phyloP scores from a whole-genome alignment of 2,329 filamentous ascomycete genomes.

The Cladosporium austrohemisphaericum region DNA sequence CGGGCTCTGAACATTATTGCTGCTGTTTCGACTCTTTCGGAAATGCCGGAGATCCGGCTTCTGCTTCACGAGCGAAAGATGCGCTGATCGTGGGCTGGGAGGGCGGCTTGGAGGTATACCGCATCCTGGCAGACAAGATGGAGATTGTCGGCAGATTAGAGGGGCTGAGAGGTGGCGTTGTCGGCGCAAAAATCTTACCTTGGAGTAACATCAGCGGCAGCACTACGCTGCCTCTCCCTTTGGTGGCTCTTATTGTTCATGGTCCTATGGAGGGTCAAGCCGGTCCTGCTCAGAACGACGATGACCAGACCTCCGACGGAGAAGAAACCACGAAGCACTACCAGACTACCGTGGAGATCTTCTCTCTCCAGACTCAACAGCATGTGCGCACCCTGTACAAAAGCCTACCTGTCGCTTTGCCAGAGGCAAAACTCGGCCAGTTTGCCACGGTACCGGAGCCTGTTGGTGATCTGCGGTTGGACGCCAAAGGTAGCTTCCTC shows the following conservation, averaged over 20 bases:
- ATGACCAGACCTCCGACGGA: conserved; percentile 28
- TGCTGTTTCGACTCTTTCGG: conserved; percentile 74
- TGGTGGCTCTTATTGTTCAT: conserved; percentile 77
- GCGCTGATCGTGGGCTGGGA: conserved; percentile 75
- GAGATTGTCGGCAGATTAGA: conserved; percentile 68
- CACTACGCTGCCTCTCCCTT: conserved; percentile 57
- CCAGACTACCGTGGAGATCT: conserved; percentile 85
- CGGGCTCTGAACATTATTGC: conserved; percentile 60
- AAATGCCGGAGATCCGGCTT: conserved; percentile 45
- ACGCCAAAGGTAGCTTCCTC: conserved; percentile 68
- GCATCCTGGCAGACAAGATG: conserved; percentile 67
- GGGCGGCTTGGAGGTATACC: conserved; percentile 72
- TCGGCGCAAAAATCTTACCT: conserved; percentile 77
- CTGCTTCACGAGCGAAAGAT: conserved; percentile 51
- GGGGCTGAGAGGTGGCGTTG: conserved; percentile 73
- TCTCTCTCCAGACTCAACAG: conserved; percentile 73
- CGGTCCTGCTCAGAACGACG: conserved; percentile 31
- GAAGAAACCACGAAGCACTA: conserved; percentile 55
- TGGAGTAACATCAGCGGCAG: conserved; percentile 57
- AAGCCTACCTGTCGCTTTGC: conserved; percentile 56
- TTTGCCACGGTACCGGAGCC: conserved; percentile 52
- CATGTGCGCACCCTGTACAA: conserved; percentile 70
- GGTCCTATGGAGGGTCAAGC: conserved; percentile 61
- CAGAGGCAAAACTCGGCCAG: conserved; percentile 24
- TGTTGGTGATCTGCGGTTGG: conserved; percentile 68